Evolutionary conservation across 164 flowering plant genomes (phyloP).

Genomic region (Aristolochia californica): DNA sequence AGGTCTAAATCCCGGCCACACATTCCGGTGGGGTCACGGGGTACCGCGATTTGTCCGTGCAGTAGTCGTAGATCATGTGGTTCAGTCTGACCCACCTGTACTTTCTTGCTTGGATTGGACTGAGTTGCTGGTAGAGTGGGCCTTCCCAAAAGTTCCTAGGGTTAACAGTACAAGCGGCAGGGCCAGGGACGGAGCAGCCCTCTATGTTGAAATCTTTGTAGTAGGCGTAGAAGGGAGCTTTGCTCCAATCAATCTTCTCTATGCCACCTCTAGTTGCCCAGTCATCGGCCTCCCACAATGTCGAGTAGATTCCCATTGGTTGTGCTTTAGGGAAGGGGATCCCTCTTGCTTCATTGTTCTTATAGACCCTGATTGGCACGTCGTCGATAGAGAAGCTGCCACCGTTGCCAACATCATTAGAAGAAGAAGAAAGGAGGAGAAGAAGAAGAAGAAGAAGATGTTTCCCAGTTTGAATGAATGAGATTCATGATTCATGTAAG

Average conservation of each 20-base stretch:
- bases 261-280: constrained; percentile 98
- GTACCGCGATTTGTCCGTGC: constrained; percentile 59
- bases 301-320: constrained; percentile 85
- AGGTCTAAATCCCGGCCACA: constrained; percentile 39
- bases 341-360: constrained; percentile 66
- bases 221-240: constrained; percentile 82
- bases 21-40: constrained; percentile 79
- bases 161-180: constrained; percentile 47
- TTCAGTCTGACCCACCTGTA: constrained; percentile 76
- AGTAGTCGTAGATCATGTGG: constrained; percentile 87
- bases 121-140: constrained; percentile 38
- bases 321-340: constrained; percentile 65
- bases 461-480: too few relatives aligned
- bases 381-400: constrained; percentile 70
- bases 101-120: constrained; percentile 33
- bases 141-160: constrained; percentile 82
- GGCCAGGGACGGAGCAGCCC: constrained; percentile 78
- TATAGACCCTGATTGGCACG: constrained; percentile 78
- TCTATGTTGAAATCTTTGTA: constrained; percentile 89
- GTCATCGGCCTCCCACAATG: constrained; percentile 92
- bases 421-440: too few relatives aligned
- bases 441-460: too few relatives aligned
- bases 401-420: too few relatives aligned
- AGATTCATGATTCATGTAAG: too few relatives aligned
- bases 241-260: constrained; percentile 88